Conservation (phyloP, 768 basidiomycete species). For the Lactarius quietus region DNA sequence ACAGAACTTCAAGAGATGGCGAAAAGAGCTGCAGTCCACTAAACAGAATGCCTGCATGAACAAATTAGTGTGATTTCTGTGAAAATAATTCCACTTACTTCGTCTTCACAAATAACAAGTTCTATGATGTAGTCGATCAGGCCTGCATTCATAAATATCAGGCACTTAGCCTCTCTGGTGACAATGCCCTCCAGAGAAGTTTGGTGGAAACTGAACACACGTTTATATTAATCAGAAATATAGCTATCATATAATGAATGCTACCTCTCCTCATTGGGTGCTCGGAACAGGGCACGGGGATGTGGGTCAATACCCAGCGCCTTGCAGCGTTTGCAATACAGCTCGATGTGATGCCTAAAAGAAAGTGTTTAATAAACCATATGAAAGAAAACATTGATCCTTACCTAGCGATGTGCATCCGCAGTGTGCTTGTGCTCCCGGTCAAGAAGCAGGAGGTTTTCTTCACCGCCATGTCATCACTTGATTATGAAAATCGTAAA, state of each 20-base stretch:
- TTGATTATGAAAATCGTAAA: not conserved
- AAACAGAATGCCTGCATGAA: too few relatives aligned
- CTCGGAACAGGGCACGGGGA: not conserved
- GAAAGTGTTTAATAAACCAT: too few relatives aligned
- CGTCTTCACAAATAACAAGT: too few relatives aligned
- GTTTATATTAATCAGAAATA: not conserved
- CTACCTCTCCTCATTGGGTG: not conserved
- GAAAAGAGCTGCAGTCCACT: not conserved
- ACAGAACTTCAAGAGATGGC: not conserved
- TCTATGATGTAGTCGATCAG: too few relatives aligned
- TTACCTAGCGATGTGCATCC: not conserved
- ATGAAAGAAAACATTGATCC: too few relatives aligned
- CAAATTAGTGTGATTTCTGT: too few relatives aligned
- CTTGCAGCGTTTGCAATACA: not conserved
- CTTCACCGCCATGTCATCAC: not conserved
- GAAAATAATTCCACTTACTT: too few relatives aligned
- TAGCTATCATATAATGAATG: not conserved
- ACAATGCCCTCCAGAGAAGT: not conserved
- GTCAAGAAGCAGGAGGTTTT: not conserved
- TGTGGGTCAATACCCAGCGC: not conserved
- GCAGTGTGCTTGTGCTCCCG: not conserved
- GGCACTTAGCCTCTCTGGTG: not conserved
- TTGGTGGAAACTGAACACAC: not conserved
- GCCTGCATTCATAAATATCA: too few relatives aligned
- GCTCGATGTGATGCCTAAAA: not conserved